Conservation (phyloP, 2,329 filamentous ascomycete genomes). For the Lachnellula hyalina region DNA sequence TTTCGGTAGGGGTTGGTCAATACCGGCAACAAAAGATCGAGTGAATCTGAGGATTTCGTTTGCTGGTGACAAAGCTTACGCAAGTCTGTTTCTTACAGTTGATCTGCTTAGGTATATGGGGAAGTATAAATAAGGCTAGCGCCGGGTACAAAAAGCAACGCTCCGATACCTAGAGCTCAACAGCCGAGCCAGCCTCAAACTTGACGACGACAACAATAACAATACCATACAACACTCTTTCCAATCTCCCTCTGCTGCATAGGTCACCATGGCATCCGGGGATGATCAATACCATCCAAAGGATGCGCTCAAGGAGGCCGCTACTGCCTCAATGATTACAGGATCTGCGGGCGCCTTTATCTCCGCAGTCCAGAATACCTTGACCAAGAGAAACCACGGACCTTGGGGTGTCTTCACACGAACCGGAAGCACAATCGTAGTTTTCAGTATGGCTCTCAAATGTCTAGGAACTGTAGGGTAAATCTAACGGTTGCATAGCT, state of each 20-base stretch:
- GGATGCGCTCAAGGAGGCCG: slow-evolving; percentile 65
- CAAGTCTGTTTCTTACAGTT: neutral
- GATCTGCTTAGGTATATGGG: too few species aligned
- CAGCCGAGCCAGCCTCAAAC: slow-evolving; percentile 15
- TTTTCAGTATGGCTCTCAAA: slow-evolving; percentile 46
- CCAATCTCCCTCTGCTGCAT: slow-evolving; percentile 11
- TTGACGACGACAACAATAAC: slow-evolving; percentile 11
- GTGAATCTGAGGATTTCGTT: neutral
- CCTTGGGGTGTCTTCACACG: slow-evolving; percentile 74
- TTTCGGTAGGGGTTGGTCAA: neutral
- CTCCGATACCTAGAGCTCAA: neutral
- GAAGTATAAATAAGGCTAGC: too few species aligned
- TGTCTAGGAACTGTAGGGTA: neutral
- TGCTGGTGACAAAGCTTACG: neutral
- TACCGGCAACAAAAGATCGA: neutral
- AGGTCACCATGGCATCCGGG: slow-evolving; percentile 44
- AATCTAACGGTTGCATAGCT: slow-evolving; percentile 39
- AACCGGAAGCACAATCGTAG: slow-evolving; percentile 67
- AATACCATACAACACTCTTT: neutral
- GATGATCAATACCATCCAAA: slow-evolving; percentile 60
- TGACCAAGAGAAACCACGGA: slow-evolving; percentile 77
- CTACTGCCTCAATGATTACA: slow-evolving; percentile 60
- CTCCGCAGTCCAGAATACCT: slow-evolving; percentile 79
- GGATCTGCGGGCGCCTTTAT: slow-evolving; percentile 64
- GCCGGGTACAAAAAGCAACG: too few species aligned